Base-by-base conservation (phyloP, 345 rosid species). In the Eucalyptus tenuipes region DNA sequence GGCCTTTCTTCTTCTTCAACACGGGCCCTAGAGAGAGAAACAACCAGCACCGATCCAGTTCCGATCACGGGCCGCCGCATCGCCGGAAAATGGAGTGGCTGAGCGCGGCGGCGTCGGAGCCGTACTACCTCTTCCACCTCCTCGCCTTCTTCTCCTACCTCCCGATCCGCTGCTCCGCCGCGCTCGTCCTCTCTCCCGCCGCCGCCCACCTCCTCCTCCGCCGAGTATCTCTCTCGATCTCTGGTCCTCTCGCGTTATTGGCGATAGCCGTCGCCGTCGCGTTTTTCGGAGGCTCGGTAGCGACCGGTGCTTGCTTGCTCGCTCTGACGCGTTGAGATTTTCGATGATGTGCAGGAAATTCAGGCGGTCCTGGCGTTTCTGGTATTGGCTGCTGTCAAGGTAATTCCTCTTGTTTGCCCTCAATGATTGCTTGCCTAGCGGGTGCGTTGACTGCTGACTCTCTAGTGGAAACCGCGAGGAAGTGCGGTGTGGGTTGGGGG, bases 71-170 rank as follows among this genome's bases (percentile, higher is more conserved):
- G 45, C 13, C 82, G 22, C 86, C 71, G 89, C 84, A 25, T 85
- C 85, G 75, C 93, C 91, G 59, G 33, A 88, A 86, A 86, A 80
- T 94, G 89, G 94, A 92, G 88, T 89, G 85, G 93, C 86, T 94
- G 90, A 94, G 92, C 89, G 89, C 88, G 89, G 85, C 92, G 91
- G 94, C 94, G 33, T 93, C 96, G 49, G 97, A 97, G 92, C 96
- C 99, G 6, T 95, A 93, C 87, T 96, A 94, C 68, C 92, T 96
- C 88, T 92, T 86, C 89, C 97, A 97, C 92, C 94, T 94, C 90
- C 91, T 96, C 88, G 93, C 95, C 86, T 95, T 96, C 92, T 96
- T 97, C 94, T 93, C 97, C 52, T 96, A 96, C 89, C 87, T 96
- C 53, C 92, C 95, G 61, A 89, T 95, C 87, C 99, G 98, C 90